Evolutionary conservation across 495 filamentous ascomycete genomes (phyloP).

Genomic region (Penicillium turbatum): DNA sequence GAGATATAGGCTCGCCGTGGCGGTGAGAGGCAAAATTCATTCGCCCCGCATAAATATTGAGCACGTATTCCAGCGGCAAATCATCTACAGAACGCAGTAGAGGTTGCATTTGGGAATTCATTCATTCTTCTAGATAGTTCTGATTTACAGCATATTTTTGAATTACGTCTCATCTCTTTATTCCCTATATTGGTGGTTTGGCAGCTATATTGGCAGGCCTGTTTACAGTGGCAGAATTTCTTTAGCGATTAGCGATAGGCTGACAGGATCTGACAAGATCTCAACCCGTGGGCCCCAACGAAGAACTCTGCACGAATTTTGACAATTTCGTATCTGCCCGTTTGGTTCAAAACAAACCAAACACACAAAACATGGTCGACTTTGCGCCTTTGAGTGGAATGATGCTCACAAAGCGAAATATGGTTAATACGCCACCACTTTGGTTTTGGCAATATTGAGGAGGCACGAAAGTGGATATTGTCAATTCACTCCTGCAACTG

Average conservation of each 20-base stretch:
- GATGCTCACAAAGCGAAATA: too few relatives aligned
- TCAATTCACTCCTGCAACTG: too few relatives aligned
- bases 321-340: background rate
- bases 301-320: background rate
- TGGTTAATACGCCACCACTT: too few relatives aligned
- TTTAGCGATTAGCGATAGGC: background rate
- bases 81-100: too few relatives aligned
- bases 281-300: too few relatives aligned
- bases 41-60: background rate
- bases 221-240: background rate
- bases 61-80: background rate
- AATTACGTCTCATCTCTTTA: background rate
- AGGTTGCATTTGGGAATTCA: background rate
- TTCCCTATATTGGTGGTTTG: background rate
- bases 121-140: background rate
- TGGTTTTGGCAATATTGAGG: too few relatives aligned
- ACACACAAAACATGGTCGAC: too few relatives aligned
- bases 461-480: too few relatives aligned
- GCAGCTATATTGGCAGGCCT: background rate
- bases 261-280: background rate
- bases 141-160: background rate
- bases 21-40: conserved; percentile 4
- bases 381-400: too few relatives aligned
- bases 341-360: conserved; percentile 15
- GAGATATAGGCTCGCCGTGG: conserved; percentile 1